These are phyloP conservation scores for Talaromyces sp. DNA, from an alignment of 2,329 filamentous ascomycete genomes.

Conservation along the genomic window DNA sequence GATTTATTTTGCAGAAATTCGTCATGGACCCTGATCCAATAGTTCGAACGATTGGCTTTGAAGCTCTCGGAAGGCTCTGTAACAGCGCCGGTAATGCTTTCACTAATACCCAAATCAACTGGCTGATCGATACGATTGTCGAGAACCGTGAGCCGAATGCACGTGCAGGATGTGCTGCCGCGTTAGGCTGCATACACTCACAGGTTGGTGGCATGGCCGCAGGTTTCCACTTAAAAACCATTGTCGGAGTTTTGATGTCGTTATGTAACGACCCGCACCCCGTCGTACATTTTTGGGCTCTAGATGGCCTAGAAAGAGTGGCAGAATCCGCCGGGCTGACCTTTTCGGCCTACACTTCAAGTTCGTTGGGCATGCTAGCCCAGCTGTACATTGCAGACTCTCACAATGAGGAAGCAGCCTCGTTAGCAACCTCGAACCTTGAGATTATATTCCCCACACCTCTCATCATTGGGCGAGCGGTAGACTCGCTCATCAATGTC, in stretches of 20 bases:
- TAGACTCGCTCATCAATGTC: slow-evolving; percentile 95
- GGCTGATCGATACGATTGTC: slow-evolving; percentile 88
- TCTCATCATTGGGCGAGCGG: slow-evolving; percentile 76
- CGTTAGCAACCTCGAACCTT: slow-evolving; percentile 79
- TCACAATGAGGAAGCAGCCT: slow-evolving; percentile 77
- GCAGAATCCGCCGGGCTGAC: slow-evolving; percentile 88
- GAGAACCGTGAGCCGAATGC: slow-evolving; percentile 88
- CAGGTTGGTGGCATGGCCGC: slow-evolving; percentile 97
- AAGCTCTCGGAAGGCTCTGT: slow-evolving; percentile 80
- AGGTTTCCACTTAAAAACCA: slow-evolving; percentile 91
- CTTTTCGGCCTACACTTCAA: slow-evolving; percentile 84
- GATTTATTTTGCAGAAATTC: slow-evolving; percentile 48
- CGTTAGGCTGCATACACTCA: slow-evolving; percentile 85
- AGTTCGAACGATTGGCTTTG: slow-evolving; percentile 77
- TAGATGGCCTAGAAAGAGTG: slow-evolving; percentile 79
- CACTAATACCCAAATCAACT: slow-evolving; percentile 84
- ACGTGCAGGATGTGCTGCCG: slow-evolving; percentile 88
- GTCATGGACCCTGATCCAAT: slow-evolving; percentile 79
- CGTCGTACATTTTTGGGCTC: slow-evolving; percentile 90
- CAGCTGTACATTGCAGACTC: slow-evolving; percentile 89
- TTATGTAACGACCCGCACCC: slow-evolving; percentile 93
- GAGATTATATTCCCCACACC: slow-evolving; percentile 79
- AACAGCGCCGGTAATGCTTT: slow-evolving; percentile 78
- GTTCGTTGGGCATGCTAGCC: slow-evolving; percentile 86
- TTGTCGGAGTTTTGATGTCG: slow-evolving; percentile 97